Evolutionary conservation across 495 filamentous ascomycete species (phyloP), one percentile per base, ranked within the genome.

Genomic region (Talaromyces nanjingensis): DNA sequence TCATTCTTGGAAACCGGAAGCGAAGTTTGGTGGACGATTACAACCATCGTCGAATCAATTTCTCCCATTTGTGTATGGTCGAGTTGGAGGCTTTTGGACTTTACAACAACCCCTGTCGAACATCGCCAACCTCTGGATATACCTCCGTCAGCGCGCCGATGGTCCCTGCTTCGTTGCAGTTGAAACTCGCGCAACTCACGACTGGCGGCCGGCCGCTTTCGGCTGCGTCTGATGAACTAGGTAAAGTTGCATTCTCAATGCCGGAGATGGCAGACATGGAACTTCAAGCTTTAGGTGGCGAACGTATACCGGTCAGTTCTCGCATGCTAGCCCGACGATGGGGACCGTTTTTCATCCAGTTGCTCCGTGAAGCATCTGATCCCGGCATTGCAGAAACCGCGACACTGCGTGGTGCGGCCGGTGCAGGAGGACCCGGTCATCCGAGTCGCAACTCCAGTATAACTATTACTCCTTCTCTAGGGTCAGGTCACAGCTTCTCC

Each of bases 191-290:
- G 11, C 85, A 86, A 52, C 80, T 85, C 72, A 87, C 84, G 6
- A 86, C 87, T 14, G 87, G 89, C 57, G 91, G 91, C 6, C 83
- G 91, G 37, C 81, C 81, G 18, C 75, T 86, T 22, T 89, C 87
- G 16, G 77, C 79, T 6, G 87, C 89, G 9, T 91, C 94, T 0
- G 86, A 92, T 60, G 91, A 96, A 31, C 79, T 98, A 2, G 94
- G 94, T n/a, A 84, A 87, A 65, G 82, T 89, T 68, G 89, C 91
- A 0, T 80, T 96, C 52, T 83, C 80, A 11, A 75, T 96, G 68
- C 85, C 87, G 22, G 94, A 97, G 70, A 78, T 98, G 66, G 85
- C 92, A n/a, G 94, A 98, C 65, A 98, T 98, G 94, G 94, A 98
- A 69, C 87, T 98, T 45, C 77, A 98, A 25, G 91, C 92, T 34